Evolutionary conservation across 352 stramenopile species (phyloP), one percentile per base, ranked within the genome.

Genomic region (Globisporangium spinosum): DNA sequence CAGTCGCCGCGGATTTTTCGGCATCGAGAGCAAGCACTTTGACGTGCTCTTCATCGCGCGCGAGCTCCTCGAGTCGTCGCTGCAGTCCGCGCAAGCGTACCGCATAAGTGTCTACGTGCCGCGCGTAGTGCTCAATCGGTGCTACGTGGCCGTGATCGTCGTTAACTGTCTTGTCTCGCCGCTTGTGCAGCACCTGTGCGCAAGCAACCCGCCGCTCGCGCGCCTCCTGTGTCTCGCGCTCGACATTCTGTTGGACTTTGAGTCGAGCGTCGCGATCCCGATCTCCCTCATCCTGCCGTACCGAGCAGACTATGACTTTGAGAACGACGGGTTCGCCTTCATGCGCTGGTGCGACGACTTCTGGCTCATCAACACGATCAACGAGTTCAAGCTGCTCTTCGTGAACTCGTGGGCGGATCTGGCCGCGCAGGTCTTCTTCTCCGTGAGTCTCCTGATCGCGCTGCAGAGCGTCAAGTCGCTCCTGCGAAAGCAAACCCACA

Each of bases 341-440:
- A 35, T 55, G 23, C 23, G 74, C 12, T 77, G 70, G 70, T 73
- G 73, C 54, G 40, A 71, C 35, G 70, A 77, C 38, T 43, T 67
- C 4, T 77, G 73, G 73, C 58, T 79, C 38, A 20, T 75, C 34
- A 75, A 75, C 47, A 62, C 68, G 7, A 47, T 71, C 29, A 73
- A 71, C 56, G 73, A 77, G 65, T 56, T 40, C 25, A 64, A 70
- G 45, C 38, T 70, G 5, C 47, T 70, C 13, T 59, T 87, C 17
- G 70, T 89, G 2, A 53, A 35, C 3, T 84, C 78, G 5, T 84
- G 71, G 68, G 15, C 53, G 1, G 75, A 87, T 53, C 61, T 82
- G 0, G 58, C 51, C 17, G 74, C 72, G 49, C 70, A 71, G 1
- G 35, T 85, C 1, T 38, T 87, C 1, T 85, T 87, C 22, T 77